Conservation (phyloP, 177 flowering plant species). For the Vitis hybrid region DNA sequence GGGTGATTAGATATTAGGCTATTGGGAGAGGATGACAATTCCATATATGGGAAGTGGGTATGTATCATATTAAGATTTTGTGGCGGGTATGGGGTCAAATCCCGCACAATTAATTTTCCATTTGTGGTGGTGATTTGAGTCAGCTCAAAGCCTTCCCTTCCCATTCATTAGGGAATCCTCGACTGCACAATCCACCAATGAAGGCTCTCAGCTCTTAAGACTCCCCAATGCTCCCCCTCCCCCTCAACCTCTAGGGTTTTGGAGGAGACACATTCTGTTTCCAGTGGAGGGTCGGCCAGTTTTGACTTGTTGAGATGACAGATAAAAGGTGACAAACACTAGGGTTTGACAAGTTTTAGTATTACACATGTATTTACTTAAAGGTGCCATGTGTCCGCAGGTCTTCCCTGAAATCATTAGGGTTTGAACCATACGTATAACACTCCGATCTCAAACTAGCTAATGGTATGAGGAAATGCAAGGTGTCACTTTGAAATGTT, state of each 20-base stretch:
- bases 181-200: constrained; percentile 26
- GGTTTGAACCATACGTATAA: not conserved
- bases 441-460: not conserved
- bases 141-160: constrained; percentile 23
- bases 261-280: constrained; percentile 1
- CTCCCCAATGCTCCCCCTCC: not conserved
- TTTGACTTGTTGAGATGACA: constrained; percentile 27
- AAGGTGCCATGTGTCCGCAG: constrained; percentile 2
- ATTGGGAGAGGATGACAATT: constrained; percentile 21
- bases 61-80: constrained; percentile 20
- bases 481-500: not conserved
- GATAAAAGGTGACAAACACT: constrained; percentile 18
- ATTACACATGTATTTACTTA: constrained; percentile 9
- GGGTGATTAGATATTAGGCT: constrained; percentile 18
- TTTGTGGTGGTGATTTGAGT: constrained; percentile 22
- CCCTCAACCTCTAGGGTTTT: constrained; percentile 8
- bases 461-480: not conserved
- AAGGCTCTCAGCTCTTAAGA: constrained; percentile 11
- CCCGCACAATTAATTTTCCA: constrained; percentile 14
- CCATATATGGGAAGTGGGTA: constrained; percentile 30
- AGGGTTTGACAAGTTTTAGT: constrained; percentile 16
- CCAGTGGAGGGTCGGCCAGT: constrained; percentile 27
- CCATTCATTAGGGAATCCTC: constrained; percentile 23
- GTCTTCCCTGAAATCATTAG: constrained; percentile 14
- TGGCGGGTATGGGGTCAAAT: constrained; percentile 31